These are phyloP conservation scores for Hanseniaspora valbyensis DNA, from an alignment of 805 yeast species.

Conservation along the genomic window DNA sequence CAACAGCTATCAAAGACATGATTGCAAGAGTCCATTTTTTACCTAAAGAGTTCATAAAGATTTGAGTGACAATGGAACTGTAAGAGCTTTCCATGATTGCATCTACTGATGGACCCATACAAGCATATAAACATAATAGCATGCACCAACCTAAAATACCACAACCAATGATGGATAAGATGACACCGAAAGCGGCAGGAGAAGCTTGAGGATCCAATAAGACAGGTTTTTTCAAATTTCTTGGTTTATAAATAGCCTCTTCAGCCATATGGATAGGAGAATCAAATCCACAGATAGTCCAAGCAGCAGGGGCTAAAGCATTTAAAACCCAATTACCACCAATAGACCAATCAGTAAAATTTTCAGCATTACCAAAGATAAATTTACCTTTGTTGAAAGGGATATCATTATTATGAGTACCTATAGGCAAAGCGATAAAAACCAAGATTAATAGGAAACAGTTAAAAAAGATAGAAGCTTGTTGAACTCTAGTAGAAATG, in stretches of 20 bases:
- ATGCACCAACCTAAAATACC: constrained; percentile 48
- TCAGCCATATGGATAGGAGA: constrained; percentile 63
- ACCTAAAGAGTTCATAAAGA: constrained; percentile 50
- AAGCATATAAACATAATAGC: constrained; percentile 43
- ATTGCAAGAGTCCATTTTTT: constrained; percentile 54
- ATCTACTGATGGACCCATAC: constrained; percentile 36
- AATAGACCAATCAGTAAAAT: constrained; percentile 41
- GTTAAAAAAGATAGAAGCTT: constrained; percentile 43
- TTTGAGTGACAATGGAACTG: constrained; percentile 55
- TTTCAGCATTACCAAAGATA: constrained; percentile 44
- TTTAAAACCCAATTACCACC: constrained; percentile 47
- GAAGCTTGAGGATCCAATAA: constrained; percentile 14
- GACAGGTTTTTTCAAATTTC: constrained; percentile 21
- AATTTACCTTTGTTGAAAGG: constrained; percentile 39
- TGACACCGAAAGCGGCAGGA: constrained; percentile 53
- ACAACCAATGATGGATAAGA: constrained; percentile 46
- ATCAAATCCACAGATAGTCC: constrained; percentile 69
- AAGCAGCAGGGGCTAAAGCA: constrained; percentile 51
- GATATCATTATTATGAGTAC: constrained; percentile 29
- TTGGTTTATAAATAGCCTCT: constrained; percentile 52
- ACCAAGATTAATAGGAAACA: constrained; percentile 39
- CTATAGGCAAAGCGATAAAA: constrained; percentile 50
- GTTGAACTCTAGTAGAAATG: constrained; percentile 43
- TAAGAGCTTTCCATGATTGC: constrained; percentile 34
- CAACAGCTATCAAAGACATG: constrained; percentile 45